phyloP scores from a whole-genome alignment of 2,329 filamentous ascomycete species.

The Trichoderma koningiopsis region DNA sequence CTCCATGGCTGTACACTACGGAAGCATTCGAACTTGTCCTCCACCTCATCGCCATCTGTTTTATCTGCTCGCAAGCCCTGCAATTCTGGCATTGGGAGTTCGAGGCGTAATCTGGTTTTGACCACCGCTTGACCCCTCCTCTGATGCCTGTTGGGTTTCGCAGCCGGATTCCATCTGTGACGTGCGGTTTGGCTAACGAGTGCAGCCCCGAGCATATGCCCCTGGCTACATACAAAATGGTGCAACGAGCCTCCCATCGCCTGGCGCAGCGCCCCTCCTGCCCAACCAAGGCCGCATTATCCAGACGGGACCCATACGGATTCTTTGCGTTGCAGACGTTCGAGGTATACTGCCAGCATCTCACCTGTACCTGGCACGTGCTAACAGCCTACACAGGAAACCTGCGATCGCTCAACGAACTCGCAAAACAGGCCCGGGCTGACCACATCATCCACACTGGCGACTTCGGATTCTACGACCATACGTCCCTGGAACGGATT shows the following conservation, averaged over 20 bases:
- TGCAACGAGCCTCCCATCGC: slow-evolving; percentile 53
- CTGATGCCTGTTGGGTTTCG: background rate
- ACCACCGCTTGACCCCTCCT: background rate
- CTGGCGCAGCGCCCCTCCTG: slow-evolving; percentile 65
- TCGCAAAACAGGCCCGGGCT: slow-evolving; percentile 90
- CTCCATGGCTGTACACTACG: slow-evolving; percentile 9
- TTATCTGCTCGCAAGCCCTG: background rate
- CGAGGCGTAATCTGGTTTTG: background rate
- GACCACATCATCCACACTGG: slow-evolving; percentile 99
- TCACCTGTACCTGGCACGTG: slow-evolving; percentile 4
- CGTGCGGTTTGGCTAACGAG: slow-evolving; percentile 31
- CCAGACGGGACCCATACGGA: slow-evolving; percentile 65
- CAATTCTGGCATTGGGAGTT: background rate
- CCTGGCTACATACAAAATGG: slow-evolving; percentile 66
- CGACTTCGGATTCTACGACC: slow-evolving; percentile 99
- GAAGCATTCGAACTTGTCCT: background rate
- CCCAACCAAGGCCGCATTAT: slow-evolving; percentile 69
- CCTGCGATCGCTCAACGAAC: slow-evolving; percentile 90
- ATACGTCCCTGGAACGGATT: slow-evolving; percentile 92
- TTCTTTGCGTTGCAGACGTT: slow-evolving; percentile 72
- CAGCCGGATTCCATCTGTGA: background rate
- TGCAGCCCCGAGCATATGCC: slow-evolving; percentile 49
- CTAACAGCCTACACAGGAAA: slow-evolving; percentile 67
- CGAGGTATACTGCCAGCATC: slow-evolving; percentile 53
- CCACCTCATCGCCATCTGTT: background rate